These are phyloP conservation scores for Trichosanthes cucumerina DNA, from an alignment of 306 rosid genomes.

Conservation along the genomic window DNA sequence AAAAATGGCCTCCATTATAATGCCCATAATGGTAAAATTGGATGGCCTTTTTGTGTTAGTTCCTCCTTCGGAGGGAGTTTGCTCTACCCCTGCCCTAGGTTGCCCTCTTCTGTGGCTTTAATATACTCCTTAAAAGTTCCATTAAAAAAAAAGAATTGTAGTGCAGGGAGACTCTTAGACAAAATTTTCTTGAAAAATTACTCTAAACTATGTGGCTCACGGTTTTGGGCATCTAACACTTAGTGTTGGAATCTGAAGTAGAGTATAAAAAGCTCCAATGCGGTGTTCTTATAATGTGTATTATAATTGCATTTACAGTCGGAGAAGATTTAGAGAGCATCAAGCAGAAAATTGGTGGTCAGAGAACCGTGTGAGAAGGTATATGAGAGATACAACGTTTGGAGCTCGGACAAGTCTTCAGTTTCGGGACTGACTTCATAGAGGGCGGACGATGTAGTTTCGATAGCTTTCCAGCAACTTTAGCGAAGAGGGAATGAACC, in stretches of 20 bases:
- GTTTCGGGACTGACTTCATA: slow-evolving; percentile 27
- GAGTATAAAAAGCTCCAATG: neutral
- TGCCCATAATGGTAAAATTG: neutral
- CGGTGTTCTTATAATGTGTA: no score
- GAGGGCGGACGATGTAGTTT: neutral
- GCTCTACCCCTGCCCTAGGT: neutral
- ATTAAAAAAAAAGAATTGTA: neutral
- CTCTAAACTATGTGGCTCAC: neutral
- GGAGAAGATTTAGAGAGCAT: slow-evolving; percentile 88
- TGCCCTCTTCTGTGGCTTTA: neutral
- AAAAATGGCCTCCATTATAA: neutral
- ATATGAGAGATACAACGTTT: slow-evolving; percentile 74
- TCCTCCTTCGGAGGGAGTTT: neutral
- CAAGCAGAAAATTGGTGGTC: slow-evolving; percentile 99
- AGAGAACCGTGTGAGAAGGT: slow-evolving; percentile 80
- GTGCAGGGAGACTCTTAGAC: neutral
- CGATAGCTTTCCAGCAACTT: slow-evolving; percentile 28
- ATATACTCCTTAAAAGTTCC: neutral
- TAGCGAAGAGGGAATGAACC: slow-evolving; percentile 25
- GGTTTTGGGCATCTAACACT: neutral
- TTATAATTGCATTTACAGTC: slow-evolving; percentile 63
- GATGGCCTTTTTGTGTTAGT: neutral
- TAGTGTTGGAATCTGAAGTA: neutral
- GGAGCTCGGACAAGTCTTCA: slow-evolving; percentile 52
- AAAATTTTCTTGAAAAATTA: neutral